Base-by-base conservation (phyloP, 108 stramenopile species). In the Pseudonitzschia delicatissima region DNA sequence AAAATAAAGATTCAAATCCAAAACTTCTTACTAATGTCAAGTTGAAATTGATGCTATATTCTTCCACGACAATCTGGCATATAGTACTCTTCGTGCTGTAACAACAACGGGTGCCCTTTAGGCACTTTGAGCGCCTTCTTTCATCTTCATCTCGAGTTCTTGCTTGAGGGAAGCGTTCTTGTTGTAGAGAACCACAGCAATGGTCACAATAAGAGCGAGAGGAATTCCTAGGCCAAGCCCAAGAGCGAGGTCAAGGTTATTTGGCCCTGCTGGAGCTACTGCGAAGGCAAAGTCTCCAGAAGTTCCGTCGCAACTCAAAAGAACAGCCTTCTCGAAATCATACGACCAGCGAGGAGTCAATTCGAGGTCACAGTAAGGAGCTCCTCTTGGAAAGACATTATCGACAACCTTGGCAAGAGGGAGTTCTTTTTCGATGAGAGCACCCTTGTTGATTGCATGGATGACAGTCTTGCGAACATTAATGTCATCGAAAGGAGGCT, bases 281-380 rank as follows among this genome's bases (percentile, higher is more conserved):
- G 6, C 11, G 37, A 11, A 39, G 11, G 37, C 37, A 39, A 39
- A 39, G 6, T 39, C 37, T 8, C 6, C 8, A 11, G 37, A 39
- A 39, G 37, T 39, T 39, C 37, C 37, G 47, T 48, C 21, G 47
- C 85, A 86, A 57, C 69, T 80, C 29, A 88, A 36, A 3, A 82
- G 70, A 25, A 29, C 7, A 2, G 88, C 88, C 65, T 87, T 90
- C 31, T 82, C 85, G 20, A 83, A 15, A 74, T 90, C 85, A 58
- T 77, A 87, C 39, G 66, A 72, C 85, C 85, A 86, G 26, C 67
- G 60, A 35, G 88, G 85, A 27, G 62, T 76, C 55, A 90, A 62
- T 34, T 83, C 85, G 12, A 90, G 74, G 60, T 86, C 63, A 45
- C 82, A 85, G 67, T 85, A 87, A 0, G 88, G 88, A 0, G 79